Conservation (phyloP, 2,329 filamentous ascomycete genomes). For the Pseudogymnoascus sp. region DNA sequence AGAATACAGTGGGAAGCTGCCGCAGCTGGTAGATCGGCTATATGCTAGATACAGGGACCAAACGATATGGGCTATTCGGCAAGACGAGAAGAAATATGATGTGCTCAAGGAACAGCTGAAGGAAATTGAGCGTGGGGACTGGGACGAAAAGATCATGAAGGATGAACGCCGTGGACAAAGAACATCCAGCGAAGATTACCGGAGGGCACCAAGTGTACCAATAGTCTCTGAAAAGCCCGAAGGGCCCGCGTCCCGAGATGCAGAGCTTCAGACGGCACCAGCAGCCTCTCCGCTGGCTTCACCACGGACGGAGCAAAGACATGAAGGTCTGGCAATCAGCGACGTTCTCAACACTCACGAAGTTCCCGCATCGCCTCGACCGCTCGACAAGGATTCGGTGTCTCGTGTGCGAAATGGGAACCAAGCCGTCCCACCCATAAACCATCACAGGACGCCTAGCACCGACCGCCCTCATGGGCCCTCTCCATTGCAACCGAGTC, state of each 20-base stretch:
- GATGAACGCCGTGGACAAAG: slow-evolving; percentile 15
- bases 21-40: slow-evolving; percentile 61
- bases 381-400: slow-evolving; percentile 3
- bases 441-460: slow-evolving; percentile 10
- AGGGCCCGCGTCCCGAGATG: neutral
- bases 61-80: slow-evolving; percentile 59
- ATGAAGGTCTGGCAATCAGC: slow-evolving; percentile 21
- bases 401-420: slow-evolving; percentile 10
- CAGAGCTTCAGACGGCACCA: neutral
- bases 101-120: slow-evolving; percentile 58
- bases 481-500: slow-evolving; percentile 21
- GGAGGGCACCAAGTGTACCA: neutral
- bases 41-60: slow-evolving; percentile 67
- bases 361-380: neutral
- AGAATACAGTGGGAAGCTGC: slow-evolving; percentile 57
- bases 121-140: slow-evolving; percentile 54
- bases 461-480: slow-evolving; percentile 14
- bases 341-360: slow-evolving; percentile 19
- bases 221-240: neutral
- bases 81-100: slow-evolving; percentile 63
- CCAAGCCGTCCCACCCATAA: slow-evolving; percentile 6
- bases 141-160: slow-evolving; percentile 34
- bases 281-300: neutral
- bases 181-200: slow-evolving; percentile 4
- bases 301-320: slow-evolving; percentile 12